phyloP scores from a whole-genome alignment of 192 early-diverging fungal genomes.

The Rhizophagus sp. region DNA sequence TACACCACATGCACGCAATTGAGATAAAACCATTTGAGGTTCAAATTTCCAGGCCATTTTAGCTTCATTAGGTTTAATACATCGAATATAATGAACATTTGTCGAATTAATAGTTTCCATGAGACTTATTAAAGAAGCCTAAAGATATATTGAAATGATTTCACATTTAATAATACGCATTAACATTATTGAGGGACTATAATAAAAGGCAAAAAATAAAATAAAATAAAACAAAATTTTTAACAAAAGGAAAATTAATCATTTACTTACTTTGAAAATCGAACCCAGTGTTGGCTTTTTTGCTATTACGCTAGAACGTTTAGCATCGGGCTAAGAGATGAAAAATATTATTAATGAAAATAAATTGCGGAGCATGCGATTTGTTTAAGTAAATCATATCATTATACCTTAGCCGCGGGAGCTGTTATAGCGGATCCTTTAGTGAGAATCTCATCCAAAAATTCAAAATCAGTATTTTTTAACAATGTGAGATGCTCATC shows the following conservation, averaged over 20 bases:
- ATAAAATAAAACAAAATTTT: too few relatives aligned
- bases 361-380: neutral
- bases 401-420: conserved; percentile 43
- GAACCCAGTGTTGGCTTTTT: conserved; percentile 94
- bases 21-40: conserved; percentile 89
- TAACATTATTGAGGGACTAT: neutral
- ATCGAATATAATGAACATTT: conserved; percentile 96
- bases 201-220: neutral
- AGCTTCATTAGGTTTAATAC: conserved; percentile 97
- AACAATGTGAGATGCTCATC: conserved; percentile 86
- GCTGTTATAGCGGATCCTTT: conserved; percentile 54
- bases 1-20: conserved; percentile 98
- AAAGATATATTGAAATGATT: neutral
- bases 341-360: neutral
- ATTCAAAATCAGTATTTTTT: conserved; percentile 73
- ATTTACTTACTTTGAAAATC: conserved; percentile 78
- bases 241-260: neutral
- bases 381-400: neutral
- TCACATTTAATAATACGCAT: neutral
- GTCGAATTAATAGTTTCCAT: conserved; percentile 96
- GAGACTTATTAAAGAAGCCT: conserved; percentile 80
- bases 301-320: conserved; percentile 53
- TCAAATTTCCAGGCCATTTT: conserved; percentile 94
- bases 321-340: conserved; percentile 35
- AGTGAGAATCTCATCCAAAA: conserved; percentile 78